Conservation (phyloP, 768 basidiomycete species). For the Russula emetica region DNA sequence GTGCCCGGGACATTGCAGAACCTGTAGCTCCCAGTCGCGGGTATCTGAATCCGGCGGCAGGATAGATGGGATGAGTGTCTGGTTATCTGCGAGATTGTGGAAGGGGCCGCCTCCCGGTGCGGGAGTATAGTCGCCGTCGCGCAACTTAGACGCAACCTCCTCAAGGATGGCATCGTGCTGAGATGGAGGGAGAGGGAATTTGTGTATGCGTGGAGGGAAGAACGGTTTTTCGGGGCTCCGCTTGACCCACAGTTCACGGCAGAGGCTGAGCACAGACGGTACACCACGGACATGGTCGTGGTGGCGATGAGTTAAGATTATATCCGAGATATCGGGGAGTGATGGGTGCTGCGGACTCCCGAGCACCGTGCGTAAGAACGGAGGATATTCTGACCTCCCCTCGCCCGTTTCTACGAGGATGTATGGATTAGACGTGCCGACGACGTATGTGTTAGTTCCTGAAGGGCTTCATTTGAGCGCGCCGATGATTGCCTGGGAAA, state of each 20-base stretch:
- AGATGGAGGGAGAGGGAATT: constrained; percentile 47
- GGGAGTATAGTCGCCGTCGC: constrained; percentile 45
- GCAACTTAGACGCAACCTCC: constrained; percentile 40
- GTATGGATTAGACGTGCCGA: constrained; percentile 67
- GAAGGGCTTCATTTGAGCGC: neutral
- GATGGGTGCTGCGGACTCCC: constrained; percentile 37
- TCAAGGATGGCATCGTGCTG: constrained; percentile 39
- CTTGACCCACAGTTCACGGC: constrained; percentile 59
- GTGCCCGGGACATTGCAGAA: constrained; percentile 88
- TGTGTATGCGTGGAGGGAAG: constrained; percentile 69
- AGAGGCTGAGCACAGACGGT: constrained; percentile 59
- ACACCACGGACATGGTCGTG: constrained; percentile 81
- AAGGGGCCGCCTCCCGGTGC: constrained; percentile 41
- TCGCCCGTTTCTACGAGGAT: constrained; percentile 83
- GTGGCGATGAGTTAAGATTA: constrained; percentile 91
- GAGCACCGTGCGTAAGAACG: constrained; percentile 61
- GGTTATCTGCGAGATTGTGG: constrained; percentile 57
- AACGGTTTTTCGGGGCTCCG: constrained; percentile 42
- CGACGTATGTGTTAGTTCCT: constrained; percentile 90
- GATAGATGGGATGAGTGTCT: constrained; percentile 42
- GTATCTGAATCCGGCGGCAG: constrained; percentile 14
- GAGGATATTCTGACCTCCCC: constrained; percentile 62
- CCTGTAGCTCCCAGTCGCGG: constrained; percentile 42
- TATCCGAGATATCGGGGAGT: constrained; percentile 71
- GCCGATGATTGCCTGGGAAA: neutral